Conservation (phyloP, 768 basidiomycete species). For the Gloeophyllum trabeum region DNA sequence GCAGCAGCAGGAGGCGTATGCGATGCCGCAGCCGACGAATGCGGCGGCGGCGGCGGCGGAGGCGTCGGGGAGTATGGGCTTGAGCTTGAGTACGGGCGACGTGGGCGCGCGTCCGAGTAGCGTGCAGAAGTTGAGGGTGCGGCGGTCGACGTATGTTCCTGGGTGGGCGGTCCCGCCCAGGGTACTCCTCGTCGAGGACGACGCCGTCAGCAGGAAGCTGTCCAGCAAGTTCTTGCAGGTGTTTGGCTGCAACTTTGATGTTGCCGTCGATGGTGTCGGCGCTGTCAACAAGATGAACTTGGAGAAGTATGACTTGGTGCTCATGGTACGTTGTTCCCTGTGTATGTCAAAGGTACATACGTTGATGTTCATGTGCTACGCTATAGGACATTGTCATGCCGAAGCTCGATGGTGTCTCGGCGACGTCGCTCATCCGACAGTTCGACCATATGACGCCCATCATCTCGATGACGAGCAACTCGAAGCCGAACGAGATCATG, state of each 20-base stretch:
- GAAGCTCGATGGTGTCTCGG: slow-evolving; percentile 77
- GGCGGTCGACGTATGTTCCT: slow-evolving; percentile 73
- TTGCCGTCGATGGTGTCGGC: slow-evolving; percentile 85
- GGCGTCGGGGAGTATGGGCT: slow-evolving; percentile 1
- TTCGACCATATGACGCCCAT: slow-evolving; percentile 95
- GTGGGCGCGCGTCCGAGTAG: slow-evolving; percentile 8
- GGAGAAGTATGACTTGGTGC: slow-evolving; percentile 89
- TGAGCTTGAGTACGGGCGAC: neutral
- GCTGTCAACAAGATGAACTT: slow-evolving; percentile 96
- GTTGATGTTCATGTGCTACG: neutral
- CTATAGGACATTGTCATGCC: slow-evolving; percentile 91
- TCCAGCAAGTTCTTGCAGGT: slow-evolving; percentile 92
- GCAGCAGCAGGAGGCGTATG: slow-evolving; percentile 4
- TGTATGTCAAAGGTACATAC: slow-evolving; percentile 2
- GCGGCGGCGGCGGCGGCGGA: slow-evolving; percentile 8
- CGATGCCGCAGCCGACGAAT: slow-evolving; percentile 11
- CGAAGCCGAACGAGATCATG: slow-evolving; percentile 87
- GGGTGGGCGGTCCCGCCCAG: slow-evolving; percentile 88
- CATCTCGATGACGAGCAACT: slow-evolving; percentile 96
- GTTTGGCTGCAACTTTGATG: slow-evolving; percentile 89
- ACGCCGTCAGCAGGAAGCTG: slow-evolving; percentile 80
- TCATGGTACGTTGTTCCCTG: slow-evolving; percentile 58
- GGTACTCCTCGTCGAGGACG: slow-evolving; percentile 92
- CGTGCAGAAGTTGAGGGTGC: slow-evolving; percentile 47
- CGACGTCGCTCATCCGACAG: slow-evolving; percentile 87